Evolutionary conservation across 2,329 filamentous ascomycete genomes (phyloP).

Genomic region (Penicillium sp.): DNA sequence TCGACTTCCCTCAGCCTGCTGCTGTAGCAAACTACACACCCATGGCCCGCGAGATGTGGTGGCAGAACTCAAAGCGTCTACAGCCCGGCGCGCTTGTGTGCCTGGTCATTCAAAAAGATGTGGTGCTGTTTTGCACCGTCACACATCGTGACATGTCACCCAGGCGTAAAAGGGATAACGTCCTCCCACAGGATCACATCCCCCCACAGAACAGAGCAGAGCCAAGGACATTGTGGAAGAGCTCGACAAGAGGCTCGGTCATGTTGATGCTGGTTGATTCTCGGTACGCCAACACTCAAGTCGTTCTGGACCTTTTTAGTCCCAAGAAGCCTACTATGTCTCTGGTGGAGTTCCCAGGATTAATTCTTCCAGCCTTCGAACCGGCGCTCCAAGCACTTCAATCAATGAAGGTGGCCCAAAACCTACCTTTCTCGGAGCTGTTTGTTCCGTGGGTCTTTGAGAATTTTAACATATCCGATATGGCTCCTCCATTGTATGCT

Average conservation of each 20-base stretch:
- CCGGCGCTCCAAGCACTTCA: conserved; percentile 60
- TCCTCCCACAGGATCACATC: background rate
- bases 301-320: conserved; percentile 20
- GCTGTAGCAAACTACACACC: conserved; percentile 10
- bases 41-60: conserved; percentile 28
- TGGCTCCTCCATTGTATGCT: conserved; percentile 55
- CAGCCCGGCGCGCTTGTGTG: conserved; percentile 33
- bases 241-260: conserved; percentile 30
- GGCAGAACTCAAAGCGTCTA: conserved; percentile 32
- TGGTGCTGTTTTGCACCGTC: conserved; percentile 31
- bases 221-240: conserved; percentile 26
- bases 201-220: background rate
- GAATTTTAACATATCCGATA: conserved; percentile 17
- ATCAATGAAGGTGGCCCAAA: conserved; percentile 45
- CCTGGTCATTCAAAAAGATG: conserved; percentile 20
- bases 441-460: conserved; percentile 27
- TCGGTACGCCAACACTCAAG: conserved; percentile 23
- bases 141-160: conserved; percentile 13
- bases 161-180: background rate
- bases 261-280: conserved; percentile 30
- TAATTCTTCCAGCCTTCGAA: conserved; percentile 59
- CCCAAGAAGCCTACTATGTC: conserved; percentile 15
- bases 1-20: conserved; percentile 27
- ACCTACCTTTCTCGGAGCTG: conserved; percentile 53
- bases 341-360: conserved; percentile 63